A percentile compares a stretch with the other conserved stretches of the same genome.
Conservation (phyloP, 495 filamentous ascomycete species). For the Parathielavia hyrcaniae region DNA sequence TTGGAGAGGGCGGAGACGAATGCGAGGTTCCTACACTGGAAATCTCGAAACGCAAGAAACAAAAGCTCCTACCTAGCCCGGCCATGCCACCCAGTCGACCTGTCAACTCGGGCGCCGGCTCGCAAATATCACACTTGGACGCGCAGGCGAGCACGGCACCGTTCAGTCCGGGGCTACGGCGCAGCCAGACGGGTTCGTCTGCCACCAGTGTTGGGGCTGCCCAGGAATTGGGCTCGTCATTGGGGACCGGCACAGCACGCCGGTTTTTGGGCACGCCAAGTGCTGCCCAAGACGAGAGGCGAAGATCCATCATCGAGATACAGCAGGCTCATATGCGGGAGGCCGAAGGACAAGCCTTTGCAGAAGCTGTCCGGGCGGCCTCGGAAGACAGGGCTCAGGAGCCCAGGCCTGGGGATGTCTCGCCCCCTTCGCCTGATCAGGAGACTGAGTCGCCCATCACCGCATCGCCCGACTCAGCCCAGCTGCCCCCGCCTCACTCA, state of each 20-base stretch:
- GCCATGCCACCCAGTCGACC: slow-evolving; percentile 22
- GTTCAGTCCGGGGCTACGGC: slow-evolving; percentile 36
- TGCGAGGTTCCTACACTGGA: slow-evolving; percentile 61
- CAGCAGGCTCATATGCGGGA: slow-evolving; percentile 66
- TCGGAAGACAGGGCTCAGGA: slow-evolving; percentile 27
- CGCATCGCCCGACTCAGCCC: slow-evolving; percentile 24
- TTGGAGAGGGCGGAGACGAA: slow-evolving; percentile 85
- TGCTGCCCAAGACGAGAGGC: slow-evolving; percentile 36
- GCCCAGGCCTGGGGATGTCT: slow-evolving; percentile 7
- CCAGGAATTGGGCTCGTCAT: slow-evolving; percentile 27
- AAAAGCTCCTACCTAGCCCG: slow-evolving; percentile 34
- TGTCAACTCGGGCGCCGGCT: slow-evolving; percentile 17
- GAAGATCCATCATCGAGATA: slow-evolving; percentile 48
- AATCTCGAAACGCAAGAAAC: slow-evolving; percentile 51
- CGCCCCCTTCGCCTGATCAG: slow-evolving; percentile 12
- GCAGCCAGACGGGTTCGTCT: slow-evolving; percentile 47
- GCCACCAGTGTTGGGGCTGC: slow-evolving; percentile 25
- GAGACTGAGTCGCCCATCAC: slow-evolving; percentile 18
- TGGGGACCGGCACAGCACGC: slow-evolving; percentile 25
- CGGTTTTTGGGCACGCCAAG: slow-evolving; percentile 31
- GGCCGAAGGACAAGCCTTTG: slow-evolving; percentile 65
- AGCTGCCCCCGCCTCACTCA: slow-evolving; percentile 7
- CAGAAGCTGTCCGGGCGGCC: slow-evolving; percentile 42
- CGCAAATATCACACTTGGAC: slow-evolving; percentile 22
- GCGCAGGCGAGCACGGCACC: slow-evolving; percentile 20